A percentile compares a stretch with the other conserved stretches of the same genome.
Evolutionary conservation across 2,329 filamentous ascomycete genomes (phyloP).

Genomic region (Fusarium denticulatum): DNA sequence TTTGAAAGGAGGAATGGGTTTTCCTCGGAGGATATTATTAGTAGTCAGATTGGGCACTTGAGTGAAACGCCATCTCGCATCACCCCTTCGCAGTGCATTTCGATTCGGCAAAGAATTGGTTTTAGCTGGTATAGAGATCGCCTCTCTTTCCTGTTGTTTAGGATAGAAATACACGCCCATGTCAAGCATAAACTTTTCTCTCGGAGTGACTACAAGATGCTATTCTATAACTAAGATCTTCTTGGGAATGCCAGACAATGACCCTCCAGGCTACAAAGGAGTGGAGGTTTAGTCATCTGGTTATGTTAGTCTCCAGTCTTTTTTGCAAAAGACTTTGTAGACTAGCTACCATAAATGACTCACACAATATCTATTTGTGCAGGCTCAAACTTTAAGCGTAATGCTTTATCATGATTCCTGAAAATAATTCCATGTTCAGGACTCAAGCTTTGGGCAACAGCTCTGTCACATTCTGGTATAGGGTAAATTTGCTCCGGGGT

Average conservation of each 20-base stretch:
- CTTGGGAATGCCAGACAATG: background rate
- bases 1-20: background rate
- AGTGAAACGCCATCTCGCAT: constrained; percentile 14
- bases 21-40: constrained; percentile 5
- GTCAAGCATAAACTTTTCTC: background rate
- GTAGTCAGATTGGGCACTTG: constrained; percentile 37
- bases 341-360: background rate
- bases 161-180: constrained; percentile 40
- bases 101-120: constrained; percentile 34
- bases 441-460: background rate
- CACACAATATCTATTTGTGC: background rate
- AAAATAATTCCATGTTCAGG: background rate
- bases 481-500: constrained; percentile 3
- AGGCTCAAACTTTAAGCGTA: background rate
- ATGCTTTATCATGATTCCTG: no score
- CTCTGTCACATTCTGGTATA: background rate
- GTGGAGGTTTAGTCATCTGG: no score
- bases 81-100: constrained; percentile 20
- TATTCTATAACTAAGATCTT: no score
- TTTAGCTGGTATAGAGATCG: constrained; percentile 41
- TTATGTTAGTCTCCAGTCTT: background rate
- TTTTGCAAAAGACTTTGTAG: background rate
- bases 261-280: background rate
- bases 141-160: constrained; percentile 34
- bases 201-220: background rate